Base-by-base conservation (phyloP, 2,329 filamentous ascomycete genomes). In the Blastomyces silverae region DNA sequence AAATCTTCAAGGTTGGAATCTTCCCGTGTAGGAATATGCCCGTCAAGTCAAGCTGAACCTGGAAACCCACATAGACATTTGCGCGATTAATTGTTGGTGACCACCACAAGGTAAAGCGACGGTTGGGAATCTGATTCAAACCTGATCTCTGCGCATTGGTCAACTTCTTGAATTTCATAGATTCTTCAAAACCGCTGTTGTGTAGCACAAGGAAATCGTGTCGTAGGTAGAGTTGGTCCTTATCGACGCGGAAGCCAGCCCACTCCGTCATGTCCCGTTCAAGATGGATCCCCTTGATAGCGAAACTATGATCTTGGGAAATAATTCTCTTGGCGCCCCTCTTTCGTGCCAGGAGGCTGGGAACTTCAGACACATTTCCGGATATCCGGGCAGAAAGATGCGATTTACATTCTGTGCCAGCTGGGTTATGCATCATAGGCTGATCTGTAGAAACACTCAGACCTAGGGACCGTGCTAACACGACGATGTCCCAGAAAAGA, bases 11-110 rank as follows among this genome's bases (percentile, higher is more conserved):
- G 0, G 94, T 99, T 0, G 94, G 95, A 65, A 99, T 99, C 79
- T 99, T 99, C 72, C 94, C 94, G 81, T 99, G 95, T 74, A 99
- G 83, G 86, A 99, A 99, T 67, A 99, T 99, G 75, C 94, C 94
- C 0, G 95, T 99, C 64, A 99, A 80, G 84, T 99, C 94, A 61
- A 99, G 85, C 73, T 99, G 94, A 39, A 99, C 94, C 75, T 97
- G 93, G 88, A 99, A 99, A 87, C 94, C 94, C 69, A 99, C 92
- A 71, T 97, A 97, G 22, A 99, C 94, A 73, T 97, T 97, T 70
- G 93, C 93, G 74, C 93, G 85, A 79, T 96, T 96, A 77, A 96
- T 96, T 0, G 91, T 95, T 0, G 89, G 88, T 0, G 89, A 94
- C 94, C 94, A 99, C 94, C 94, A 99, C 0, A 99, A 80, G 0